These are phyloP conservation scores for Boletus smithii DNA, from an alignment of 1,284 basidiomycete species.

Conservation along the genomic window DNA sequence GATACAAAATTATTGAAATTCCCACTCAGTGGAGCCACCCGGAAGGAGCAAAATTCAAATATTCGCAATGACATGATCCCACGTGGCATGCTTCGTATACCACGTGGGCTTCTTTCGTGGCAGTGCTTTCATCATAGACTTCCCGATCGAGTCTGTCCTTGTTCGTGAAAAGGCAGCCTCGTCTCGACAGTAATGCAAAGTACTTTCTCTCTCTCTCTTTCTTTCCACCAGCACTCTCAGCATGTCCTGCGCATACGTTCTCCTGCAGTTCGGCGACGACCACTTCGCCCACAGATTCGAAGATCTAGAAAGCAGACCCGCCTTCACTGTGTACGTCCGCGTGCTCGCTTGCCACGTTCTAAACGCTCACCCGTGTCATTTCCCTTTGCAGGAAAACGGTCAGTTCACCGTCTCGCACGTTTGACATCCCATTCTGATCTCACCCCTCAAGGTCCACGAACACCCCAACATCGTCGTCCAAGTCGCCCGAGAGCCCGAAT, in stretches of 20 bases:
- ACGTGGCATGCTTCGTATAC: constrained; percentile 28
- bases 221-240: constrained; percentile 20
- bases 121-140: constrained; percentile 29
- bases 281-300: constrained; percentile 58
- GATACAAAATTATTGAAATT: constrained; percentile 11
- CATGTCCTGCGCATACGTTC: constrained; percentile 44
- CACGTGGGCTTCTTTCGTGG: constrained; percentile 34
- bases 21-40: constrained; percentile 3
- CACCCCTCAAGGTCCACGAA: constrained; percentile 41
- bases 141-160: constrained; percentile 33
- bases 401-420: neutral
- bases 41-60: too few relatives aligned
- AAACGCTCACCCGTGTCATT: constrained; percentile 7
- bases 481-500: constrained; percentile 57
- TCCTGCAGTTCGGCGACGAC: constrained; percentile 63
- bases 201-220: constrained; percentile 14
- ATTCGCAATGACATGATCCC: too few relatives aligned
- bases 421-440: neutral
- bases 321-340: constrained; percentile 61
- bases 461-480: constrained; percentile 60
- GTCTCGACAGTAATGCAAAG: constrained; percentile 7
- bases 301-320: constrained; percentile 56
- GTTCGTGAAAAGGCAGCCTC: constrained; percentile 34
- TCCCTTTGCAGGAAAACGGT: constrained; percentile 16
- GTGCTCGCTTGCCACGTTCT: neutral